Evolutionary conservation across 805 yeast genomes (phyloP).

Genomic region (Isabelozyma pseudorhagii): DNA sequence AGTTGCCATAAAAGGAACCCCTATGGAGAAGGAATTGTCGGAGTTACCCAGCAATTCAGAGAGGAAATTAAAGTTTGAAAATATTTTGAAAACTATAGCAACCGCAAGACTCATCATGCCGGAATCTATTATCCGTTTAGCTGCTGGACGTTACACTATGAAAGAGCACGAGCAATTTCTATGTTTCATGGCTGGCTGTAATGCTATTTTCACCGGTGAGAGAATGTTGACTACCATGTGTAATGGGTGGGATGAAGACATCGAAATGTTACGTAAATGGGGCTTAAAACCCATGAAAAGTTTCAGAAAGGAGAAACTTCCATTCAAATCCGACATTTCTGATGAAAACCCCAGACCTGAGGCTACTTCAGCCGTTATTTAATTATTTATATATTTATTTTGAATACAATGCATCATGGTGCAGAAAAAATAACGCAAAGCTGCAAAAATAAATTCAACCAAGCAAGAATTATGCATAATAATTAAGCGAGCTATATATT

Average conservation of each 20-base stretch:
- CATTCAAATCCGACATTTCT: background rate
- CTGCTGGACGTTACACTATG: constrained; percentile 83
- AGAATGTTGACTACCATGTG: constrained; percentile 81
- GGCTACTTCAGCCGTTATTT: background rate
- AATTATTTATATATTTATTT: constrained; percentile 8
- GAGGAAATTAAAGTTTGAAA: constrained; percentile 54
- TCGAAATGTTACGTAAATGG: constrained; percentile 64
- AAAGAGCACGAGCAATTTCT: constrained; percentile 70
- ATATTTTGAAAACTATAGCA: constrained; percentile 65
- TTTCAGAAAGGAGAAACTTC: constrained; percentile 17
- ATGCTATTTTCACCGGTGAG: constrained; percentile 80
- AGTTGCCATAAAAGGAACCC: constrained; percentile 79
- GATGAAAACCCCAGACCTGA: background rate
- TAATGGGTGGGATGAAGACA: constrained; percentile 82
- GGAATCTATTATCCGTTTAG: constrained; percentile 62
- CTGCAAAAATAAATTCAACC: too few relatives aligned
- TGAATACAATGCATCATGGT: too few relatives aligned
- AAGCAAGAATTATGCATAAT: too few relatives aligned
- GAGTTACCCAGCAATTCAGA: constrained; percentile 27
- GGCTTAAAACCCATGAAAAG: constrained; percentile 60
- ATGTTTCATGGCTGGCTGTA: constrained; percentile 75
- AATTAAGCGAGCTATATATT: too few relatives aligned
- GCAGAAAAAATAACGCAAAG: too few relatives aligned
- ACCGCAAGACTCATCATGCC: constrained; percentile 80
- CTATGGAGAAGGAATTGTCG: constrained; percentile 56